Conservation (phyloP, 352 stramenopile genomes). For the Phytopythium cucurbitacearum region DNA sequence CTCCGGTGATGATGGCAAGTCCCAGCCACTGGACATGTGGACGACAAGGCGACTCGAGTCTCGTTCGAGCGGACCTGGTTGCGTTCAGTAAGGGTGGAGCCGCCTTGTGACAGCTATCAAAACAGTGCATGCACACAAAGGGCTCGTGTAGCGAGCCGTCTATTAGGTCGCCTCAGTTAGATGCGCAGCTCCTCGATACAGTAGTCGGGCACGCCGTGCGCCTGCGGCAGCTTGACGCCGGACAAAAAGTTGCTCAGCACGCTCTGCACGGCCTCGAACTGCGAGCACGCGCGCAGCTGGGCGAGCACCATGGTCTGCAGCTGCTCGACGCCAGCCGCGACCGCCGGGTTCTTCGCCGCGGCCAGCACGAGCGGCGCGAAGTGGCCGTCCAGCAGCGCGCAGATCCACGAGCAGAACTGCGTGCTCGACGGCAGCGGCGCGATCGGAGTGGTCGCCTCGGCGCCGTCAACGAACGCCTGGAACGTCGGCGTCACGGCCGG, state of each 20-base stretch:
- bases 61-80: too few relatives aligned
- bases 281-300: conserved; percentile 45
- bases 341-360: conserved; percentile 34
- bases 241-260: conserved; percentile 79
- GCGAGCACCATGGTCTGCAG: conserved; percentile 53
- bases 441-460: conserved; percentile 4
- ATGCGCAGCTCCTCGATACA: conserved; percentile 72
- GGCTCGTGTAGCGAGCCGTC: background rate
- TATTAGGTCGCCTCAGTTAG: conserved; percentile 21
- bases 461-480: conserved; percentile 16
- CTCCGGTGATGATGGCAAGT: too few relatives aligned
- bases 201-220: conserved; percentile 69
- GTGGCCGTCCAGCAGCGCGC: conserved; percentile 68
- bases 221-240: conserved; percentile 53
- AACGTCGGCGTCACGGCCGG: conserved; percentile 16
- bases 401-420: conserved; percentile 71
- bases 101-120: too few relatives aligned
- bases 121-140: background rate
- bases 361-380: conserved; percentile 61
- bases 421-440: conserved; percentile 28
- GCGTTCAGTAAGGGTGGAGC: too few relatives aligned
- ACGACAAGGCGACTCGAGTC: too few relatives aligned
- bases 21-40: too few relatives aligned
- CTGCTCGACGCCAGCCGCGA: conserved; percentile 36
- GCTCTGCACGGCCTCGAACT: conserved; percentile 65